Conservation (phyloP, 352 stramenopile species). For the Phytophthora nicotianae region DNA sequence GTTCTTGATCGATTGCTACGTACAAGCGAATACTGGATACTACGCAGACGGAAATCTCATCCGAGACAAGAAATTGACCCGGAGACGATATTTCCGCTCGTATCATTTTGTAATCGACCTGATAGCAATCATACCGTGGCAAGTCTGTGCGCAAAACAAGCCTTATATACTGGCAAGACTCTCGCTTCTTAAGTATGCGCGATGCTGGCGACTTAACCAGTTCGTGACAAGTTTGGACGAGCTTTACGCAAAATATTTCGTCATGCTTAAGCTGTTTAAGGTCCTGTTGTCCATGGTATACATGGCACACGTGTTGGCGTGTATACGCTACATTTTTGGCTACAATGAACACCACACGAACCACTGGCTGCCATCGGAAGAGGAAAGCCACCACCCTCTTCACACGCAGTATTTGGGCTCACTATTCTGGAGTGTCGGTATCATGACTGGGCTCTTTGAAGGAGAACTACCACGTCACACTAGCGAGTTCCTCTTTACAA, state of each 20-base stretch:
- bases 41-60: slow-evolving; percentile 70
- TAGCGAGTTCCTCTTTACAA: slow-evolving; percentile 68
- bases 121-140: slow-evolving; percentile 44
- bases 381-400: slow-evolving; percentile 32
- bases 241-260: slow-evolving; percentile 70
- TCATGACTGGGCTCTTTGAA: slow-evolving; percentile 75
- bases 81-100: slow-evolving; percentile 56
- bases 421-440: slow-evolving; percentile 70
- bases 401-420: slow-evolving; percentile 51
- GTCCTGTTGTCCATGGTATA: slow-evolving; percentile 56
- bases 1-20: slow-evolving; percentile 61
- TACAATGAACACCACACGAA: slow-evolving; percentile 53
- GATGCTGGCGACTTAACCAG: slow-evolving; percentile 43
- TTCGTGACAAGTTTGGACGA: slow-evolving; percentile 62
- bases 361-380: slow-evolving; percentile 51
- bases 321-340: slow-evolving; percentile 62
- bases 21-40: slow-evolving; percentile 62
- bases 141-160: slow-evolving; percentile 1
- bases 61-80: slow-evolving; percentile 43
- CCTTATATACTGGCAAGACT: slow-evolving; percentile 36
- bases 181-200: slow-evolving; percentile 46
- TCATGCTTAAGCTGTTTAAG: slow-evolving; percentile 50
- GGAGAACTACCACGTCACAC: slow-evolving; percentile 57
- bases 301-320: slow-evolving; percentile 64
- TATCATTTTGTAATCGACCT: slow-evolving; percentile 53